These are phyloP conservation scores for Gypsophila paniculata DNA, from an alignment of 179 eudicot species.

Conservation along the genomic window DNA sequence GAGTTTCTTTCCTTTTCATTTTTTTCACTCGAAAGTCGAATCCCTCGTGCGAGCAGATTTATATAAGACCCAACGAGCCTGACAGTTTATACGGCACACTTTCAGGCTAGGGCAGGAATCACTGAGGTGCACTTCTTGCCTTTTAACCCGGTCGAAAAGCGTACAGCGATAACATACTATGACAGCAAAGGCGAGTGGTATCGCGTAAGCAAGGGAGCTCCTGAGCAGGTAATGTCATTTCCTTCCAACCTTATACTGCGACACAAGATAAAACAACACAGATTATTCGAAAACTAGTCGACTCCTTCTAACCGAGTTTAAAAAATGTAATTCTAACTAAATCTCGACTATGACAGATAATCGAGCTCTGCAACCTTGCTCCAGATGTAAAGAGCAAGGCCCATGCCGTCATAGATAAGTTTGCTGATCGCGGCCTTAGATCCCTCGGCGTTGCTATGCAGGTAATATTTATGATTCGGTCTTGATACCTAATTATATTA, in stretches of 20 bases:
- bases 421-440: slow-evolving; percentile 85
- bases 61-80: not conserved
- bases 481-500: not conserved
- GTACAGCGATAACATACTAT: slow-evolving; percentile 69
- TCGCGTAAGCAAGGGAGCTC: slow-evolving; percentile 79
- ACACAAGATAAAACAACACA: no score
- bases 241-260: not conserved
- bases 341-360: slow-evolving; percentile 41
- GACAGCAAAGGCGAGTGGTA: slow-evolving; percentile 62
- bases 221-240: slow-evolving; percentile 57
- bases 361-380: slow-evolving; percentile 57
- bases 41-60: not conserved
- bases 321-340: not conserved
- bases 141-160: slow-evolving; percentile 79
- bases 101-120: slow-evolving; percentile 77
- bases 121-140: slow-evolving; percentile 79
- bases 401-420: slow-evolving; percentile 61
- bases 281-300: no score
- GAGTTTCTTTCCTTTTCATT: not conserved
- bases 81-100: not conserved
- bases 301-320: not conserved
- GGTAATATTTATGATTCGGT: slow-evolving; percentile 26
- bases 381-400: slow-evolving; percentile 43
- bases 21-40: not conserved
- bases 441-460: slow-evolving; percentile 62